Conservation (phyloP, 805 yeast species). For the Hermanozyma aechmeae region DNA sequence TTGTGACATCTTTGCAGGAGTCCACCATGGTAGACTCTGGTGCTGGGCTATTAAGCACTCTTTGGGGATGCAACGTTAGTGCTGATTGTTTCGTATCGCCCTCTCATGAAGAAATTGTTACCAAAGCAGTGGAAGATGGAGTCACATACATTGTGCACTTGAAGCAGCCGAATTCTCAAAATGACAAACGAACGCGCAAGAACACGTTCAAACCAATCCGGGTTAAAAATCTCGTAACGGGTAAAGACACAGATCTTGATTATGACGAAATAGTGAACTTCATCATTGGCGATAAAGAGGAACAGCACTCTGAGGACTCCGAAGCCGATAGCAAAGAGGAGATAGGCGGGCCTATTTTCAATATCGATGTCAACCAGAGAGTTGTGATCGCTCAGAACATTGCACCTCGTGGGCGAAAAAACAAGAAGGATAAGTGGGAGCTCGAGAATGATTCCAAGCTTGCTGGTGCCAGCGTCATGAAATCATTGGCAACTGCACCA, state of each 20-base stretch:
- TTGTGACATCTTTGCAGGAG: constrained; percentile 62
- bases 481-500: constrained; percentile 55
- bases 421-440: constrained; percentile 68
- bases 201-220: constrained; percentile 65
- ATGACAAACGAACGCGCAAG: constrained; percentile 18
- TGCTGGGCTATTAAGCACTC: constrained; percentile 45
- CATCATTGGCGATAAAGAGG: constrained; percentile 18
- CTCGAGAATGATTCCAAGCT: constrained; percentile 63
- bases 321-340: constrained; percentile 1
- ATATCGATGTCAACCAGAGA: constrained; percentile 39
- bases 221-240: constrained; percentile 52
- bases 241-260: constrained; percentile 65
- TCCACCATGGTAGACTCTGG: constrained; percentile 51
- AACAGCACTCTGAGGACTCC: constrained; percentile 10
- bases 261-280: constrained; percentile 48
- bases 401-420: constrained; percentile 71
- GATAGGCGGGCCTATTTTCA: constrained; percentile 20
- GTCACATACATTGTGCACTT: constrained; percentile 71
- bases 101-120: constrained; percentile 52
- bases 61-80: constrained; percentile 75
- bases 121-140: constrained; percentile 58
- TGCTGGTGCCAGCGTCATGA: constrained; percentile 46
- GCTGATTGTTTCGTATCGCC: constrained; percentile 47
- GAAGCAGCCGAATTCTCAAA: constrained; percentile 51
- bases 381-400: constrained; percentile 67